Base-by-base conservation (phyloP, 75 land plant genomes). In the Cryptomeria japonica region DNA sequence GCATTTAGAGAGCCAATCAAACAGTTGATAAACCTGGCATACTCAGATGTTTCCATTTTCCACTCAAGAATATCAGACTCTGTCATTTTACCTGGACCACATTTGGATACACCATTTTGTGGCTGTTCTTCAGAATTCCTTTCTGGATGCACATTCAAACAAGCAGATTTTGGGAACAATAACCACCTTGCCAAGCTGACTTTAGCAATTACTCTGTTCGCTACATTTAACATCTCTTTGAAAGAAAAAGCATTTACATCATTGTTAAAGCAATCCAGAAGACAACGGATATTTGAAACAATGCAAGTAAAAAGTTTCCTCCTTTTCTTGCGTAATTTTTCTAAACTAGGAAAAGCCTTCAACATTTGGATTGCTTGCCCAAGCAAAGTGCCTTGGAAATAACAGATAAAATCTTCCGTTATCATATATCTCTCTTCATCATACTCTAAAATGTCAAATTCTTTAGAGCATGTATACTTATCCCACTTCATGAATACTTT, bases 401-500 rank as follows among this genome's bases (percentile, higher is more conserved):
- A 38, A 32, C 47, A 18, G n/a, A 77, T 39, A 83, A 89, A 73
- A 68, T 90, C 89, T 70, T 89, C 88, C 41, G 72, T 6, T 16
- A 90, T 87, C 68, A 68, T 72, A 10, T 87, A 89, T 16, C 80
- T 38, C 44, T 82, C 37, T 77, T 89, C 90, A 87, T 36, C 86
- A 85, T 22, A 75, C 28, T 89, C 93, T 53, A 87, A 80, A 86
- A 72, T 72, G 78, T 89, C 83, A 86, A 91, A 94, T 47, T 87
- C 89, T 84, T 61, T 41, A 16, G 44, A 3, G 72, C 80, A 87
- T 42, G 91, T 91, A 87, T 86, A 93, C 79, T 78, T 89, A 76
- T 92, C 87, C 98, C 96, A 96, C 73, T 91, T 75, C 25, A 70
- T 80, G 80, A 93, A 87, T 61, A 93, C 89, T 47, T 77, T 86